Evolutionary conservation across 1,284 basidiomycete genomes (phyloP).

Genomic region (Golubevia sp.): DNA sequence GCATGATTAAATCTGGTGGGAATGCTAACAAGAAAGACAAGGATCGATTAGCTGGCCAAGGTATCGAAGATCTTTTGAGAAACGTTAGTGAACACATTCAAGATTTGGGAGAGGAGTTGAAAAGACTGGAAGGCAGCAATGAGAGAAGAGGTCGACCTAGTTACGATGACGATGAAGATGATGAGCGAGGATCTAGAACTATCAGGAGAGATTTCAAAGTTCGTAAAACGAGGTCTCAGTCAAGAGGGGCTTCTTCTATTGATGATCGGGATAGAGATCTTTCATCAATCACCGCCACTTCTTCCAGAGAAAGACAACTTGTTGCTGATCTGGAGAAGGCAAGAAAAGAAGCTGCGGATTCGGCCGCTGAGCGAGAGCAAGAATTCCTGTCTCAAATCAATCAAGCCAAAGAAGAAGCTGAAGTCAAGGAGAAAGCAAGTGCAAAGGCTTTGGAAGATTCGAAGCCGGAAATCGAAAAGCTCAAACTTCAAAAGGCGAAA

Average conservation of each 20-base stretch:
- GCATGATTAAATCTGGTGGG: conserved; percentile 49
- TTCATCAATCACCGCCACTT: not conserved
- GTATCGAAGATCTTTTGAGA: conserved; percentile 16
- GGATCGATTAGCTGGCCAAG: conserved; percentile 33
- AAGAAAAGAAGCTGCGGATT: not conserved
- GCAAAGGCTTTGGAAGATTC: too few species aligned
- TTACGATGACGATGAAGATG: not conserved
- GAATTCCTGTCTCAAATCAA: too few species aligned
- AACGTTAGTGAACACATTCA: conserved; percentile 28
- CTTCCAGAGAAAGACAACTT: too few species aligned
- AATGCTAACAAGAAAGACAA: conserved; percentile 23
- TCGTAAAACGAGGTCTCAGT: not conserved
- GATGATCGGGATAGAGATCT: too few species aligned
- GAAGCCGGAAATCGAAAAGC: too few species aligned
- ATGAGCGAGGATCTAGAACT: not conserved
- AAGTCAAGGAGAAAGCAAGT: too few species aligned
- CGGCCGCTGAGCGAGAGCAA: too few species aligned
- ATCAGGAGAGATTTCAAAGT: not conserved
- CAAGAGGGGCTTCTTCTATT: too few species aligned
- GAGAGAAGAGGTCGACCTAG: not conserved
- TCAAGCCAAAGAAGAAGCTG: too few species aligned
- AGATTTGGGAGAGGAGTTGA: conserved; percentile 17
- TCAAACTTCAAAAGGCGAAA: too few species aligned
- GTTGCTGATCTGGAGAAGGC: not conserved
- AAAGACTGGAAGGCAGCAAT: not conserved